phyloP scores from a whole-genome alignment of 2,329 filamentous ascomycete species.

The Calonectria hawksworthii region DNA sequence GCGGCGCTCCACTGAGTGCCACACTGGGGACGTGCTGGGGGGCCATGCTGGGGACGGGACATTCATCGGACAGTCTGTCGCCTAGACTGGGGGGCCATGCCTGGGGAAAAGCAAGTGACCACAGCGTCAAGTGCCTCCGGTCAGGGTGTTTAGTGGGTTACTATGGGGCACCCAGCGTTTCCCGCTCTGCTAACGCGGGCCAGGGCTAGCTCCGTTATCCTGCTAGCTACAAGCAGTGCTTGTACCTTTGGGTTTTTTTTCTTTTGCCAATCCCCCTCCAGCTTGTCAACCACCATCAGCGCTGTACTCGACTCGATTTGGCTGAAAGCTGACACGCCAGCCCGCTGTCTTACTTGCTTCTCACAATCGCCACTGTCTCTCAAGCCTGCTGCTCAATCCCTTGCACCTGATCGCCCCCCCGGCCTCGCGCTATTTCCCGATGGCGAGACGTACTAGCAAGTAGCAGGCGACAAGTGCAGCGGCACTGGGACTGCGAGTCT shows the following conservation, averaged over 20 bases:
- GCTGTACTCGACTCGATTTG: not conserved
- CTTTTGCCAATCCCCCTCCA: not conserved
- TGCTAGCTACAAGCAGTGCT: not conserved
- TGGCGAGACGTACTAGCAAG: constrained; percentile 5
- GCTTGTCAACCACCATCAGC: not conserved
- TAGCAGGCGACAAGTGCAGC: constrained; percentile 12
- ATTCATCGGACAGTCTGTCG: constrained; percentile 4
- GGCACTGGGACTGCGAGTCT: constrained; percentile 5
- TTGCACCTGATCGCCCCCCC: constrained; percentile 16
- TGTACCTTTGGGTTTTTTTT: constrained; percentile 2
- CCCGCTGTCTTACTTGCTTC: constrained; percentile 4
- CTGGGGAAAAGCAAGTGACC: constrained; percentile 24
- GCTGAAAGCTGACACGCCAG: constrained; percentile 7
- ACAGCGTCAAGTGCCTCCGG: constrained; percentile 9
- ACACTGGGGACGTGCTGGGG: constrained; percentile 1
- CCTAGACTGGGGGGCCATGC: constrained; percentile 12
- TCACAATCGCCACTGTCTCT: constrained; percentile 1
- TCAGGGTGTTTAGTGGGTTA: constrained; percentile 7
- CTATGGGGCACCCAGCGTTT: constrained; percentile 8
- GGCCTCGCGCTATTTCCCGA: constrained; percentile 14
- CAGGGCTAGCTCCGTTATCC: constrained; percentile 3
- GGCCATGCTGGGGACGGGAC: constrained; percentile 14
- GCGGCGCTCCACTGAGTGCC: constrained; percentile 19
- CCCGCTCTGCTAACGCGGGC: constrained; percentile 26
- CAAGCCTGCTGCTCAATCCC: not conserved